Base-by-base conservation (phyloP, 2,329 filamentous ascomycete genomes). In the Venturia aucupariae region DNA sequence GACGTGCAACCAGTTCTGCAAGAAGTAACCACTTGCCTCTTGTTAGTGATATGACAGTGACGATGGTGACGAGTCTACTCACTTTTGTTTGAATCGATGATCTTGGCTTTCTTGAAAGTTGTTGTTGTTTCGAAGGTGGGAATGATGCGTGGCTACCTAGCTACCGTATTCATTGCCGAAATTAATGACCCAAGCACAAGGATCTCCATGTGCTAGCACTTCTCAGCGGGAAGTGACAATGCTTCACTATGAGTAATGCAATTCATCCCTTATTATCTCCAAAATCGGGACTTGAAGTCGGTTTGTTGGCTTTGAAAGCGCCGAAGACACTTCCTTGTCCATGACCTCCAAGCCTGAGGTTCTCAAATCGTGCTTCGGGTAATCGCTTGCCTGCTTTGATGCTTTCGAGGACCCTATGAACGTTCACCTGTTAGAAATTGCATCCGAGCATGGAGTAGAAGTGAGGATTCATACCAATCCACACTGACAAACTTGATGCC, bases 401-500 rank as follows among this genome's bases (percentile, higher is more conserved):
- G 73, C 90, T 92, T 72, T 95, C 90, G n/a, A 96, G 76, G 6
- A 90, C 85, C 90, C 89, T 90, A 48, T 24, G 24, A 15, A 54
- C 19, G 62, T 71, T 61, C n/a, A n/a, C n/a, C n/a, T n/a, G 73
- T 67, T 62, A 61, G 55, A 13, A 39, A 60, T 66, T 57, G 60
- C 61, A 42, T 63, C 27, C 46, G 67, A 48, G 60, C 65, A 35
- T 35, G n/a, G n/a, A 27, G 63, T 24, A 63, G 61, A 69, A 27
- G 62, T 62, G 64, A 65, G 8, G 60, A 41, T 41, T 13, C 70
- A 15, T 72, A 89, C 90, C 92, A 97, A 70, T 95, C 88, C 32
- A 87, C 90, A 62, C 82, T 85, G 63, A 97, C 88, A 74, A 89
- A 93, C 76, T 87, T 92, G 62, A 96, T 81, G 32, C 83, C 85